Percentiles rank a stretch among this genome's conserved stretches.
Evolutionary conservation across 2,329 filamentous ascomycete genomes (phyloP).

Genomic region (Colletotrichum simmondsii): DNA sequence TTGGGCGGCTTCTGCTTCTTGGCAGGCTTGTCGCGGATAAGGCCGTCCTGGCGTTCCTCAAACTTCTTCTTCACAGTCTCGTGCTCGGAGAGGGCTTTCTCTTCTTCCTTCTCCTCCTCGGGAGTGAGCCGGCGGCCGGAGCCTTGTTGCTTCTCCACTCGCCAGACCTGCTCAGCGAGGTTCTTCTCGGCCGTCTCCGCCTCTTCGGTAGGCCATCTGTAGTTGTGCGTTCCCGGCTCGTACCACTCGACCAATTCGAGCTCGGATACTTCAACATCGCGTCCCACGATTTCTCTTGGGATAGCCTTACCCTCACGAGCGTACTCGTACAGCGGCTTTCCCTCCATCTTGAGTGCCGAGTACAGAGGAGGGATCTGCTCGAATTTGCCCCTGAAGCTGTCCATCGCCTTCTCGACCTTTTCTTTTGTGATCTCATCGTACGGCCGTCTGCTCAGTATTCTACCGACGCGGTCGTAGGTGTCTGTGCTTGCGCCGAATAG

Average conservation of each 20-base stretch:
- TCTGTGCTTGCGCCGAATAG: slow-evolving; percentile 94
- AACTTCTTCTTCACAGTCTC: slow-evolving; percentile 68
- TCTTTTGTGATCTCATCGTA: slow-evolving; percentile 86
- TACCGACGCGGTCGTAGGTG: slow-evolving; percentile 88
- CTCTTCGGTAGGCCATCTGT: slow-evolving; percentile 83
- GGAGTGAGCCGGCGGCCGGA: slow-evolving; percentile 60
- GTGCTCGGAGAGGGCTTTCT: slow-evolving; percentile 64
- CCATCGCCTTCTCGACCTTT: slow-evolving; percentile 80
- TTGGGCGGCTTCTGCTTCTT: slow-evolving; percentile 50
- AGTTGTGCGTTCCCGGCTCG: slow-evolving; percentile 83
- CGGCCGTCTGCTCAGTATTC: slow-evolving; percentile 78
- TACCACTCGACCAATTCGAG: slow-evolving; percentile 87
- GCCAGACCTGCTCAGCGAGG: slow-evolving; percentile 78
- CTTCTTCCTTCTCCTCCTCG: slow-evolving; percentile 66
- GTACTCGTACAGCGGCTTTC: slow-evolving; percentile 96
- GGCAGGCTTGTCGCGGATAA: slow-evolving; percentile 62
- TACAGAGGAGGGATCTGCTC: slow-evolving; percentile 93
- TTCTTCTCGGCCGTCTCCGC: slow-evolving; percentile 79
- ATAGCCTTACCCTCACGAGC: slow-evolving; percentile 89
- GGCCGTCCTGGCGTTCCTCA: slow-evolving; percentile 66
- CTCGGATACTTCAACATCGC: slow-evolving; percentile 81
- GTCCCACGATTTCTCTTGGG: slow-evolving; percentile 83
- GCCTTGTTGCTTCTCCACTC: slow-evolving; percentile 67
- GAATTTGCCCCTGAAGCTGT: slow-evolving; percentile 81
- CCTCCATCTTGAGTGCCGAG: slow-evolving; percentile 91